Evolutionary conservation across 2,329 filamentous ascomycete genomes (phyloP).

Genomic region (Teratosphaeria viscida): DNA sequence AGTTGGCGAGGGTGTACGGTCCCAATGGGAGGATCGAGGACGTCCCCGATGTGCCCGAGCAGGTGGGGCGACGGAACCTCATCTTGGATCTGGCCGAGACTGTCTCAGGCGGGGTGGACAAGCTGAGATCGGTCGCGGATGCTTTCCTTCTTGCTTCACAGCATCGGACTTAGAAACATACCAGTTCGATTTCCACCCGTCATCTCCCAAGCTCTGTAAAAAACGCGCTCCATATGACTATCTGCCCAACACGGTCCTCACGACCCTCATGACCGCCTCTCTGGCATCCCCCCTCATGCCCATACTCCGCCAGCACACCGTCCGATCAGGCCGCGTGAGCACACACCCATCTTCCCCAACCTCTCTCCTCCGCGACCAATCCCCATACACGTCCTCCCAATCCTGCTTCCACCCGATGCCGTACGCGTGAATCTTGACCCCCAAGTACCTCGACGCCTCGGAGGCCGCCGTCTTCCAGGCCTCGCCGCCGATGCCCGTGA

Average conservation of each 20-base stretch:
- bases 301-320: slow-evolving; percentile 44
- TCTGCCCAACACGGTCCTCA: slow-evolving; percentile 2
- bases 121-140: slow-evolving; percentile 4
- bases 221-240: background rate
- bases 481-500: slow-evolving; percentile 44
- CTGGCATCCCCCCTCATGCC: slow-evolving; percentile 15
- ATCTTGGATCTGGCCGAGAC: slow-evolving; percentile 8
- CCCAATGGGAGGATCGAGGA: slow-evolving; percentile 2
- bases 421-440: slow-evolving; percentile 39
- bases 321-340: slow-evolving; percentile 49
- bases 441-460: slow-evolving; percentile 29
- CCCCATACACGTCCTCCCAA: slow-evolving; percentile 52
- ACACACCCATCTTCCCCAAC: slow-evolving; percentile 50
- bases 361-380: slow-evolving; percentile 46
- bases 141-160: slow-evolving; percentile 4
- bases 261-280: slow-evolving; percentile 12
- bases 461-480: slow-evolving; percentile 43
- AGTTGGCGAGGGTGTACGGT: slow-evolving; percentile 12
- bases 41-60: slow-evolving; percentile 9
- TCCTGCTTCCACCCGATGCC: slow-evolving; percentile 49
- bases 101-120: slow-evolving; percentile 8
- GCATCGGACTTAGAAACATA: background rate
- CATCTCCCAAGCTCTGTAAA: background rate
- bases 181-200: background rate
- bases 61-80: slow-evolving; percentile 6